Evolutionary conservation across 202 grass and related monocot species (phyloP).

Genomic region (Bolboschoenoplectus hybrid): DNA sequence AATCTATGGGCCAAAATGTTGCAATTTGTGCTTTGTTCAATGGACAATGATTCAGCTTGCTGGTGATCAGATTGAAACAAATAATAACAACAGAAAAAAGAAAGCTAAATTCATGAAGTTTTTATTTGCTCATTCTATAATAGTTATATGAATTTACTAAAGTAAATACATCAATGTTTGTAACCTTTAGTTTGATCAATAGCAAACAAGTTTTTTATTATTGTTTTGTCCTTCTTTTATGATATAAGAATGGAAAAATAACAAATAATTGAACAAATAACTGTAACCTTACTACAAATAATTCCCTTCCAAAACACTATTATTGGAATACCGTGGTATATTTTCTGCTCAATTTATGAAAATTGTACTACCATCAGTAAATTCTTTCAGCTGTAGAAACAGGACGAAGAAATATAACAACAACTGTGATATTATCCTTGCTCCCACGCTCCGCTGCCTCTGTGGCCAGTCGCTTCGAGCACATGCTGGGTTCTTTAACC

Average conservation of each 20-base stretch:
- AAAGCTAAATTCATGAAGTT: not conserved
- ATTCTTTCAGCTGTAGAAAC: slow-evolving; percentile 83
- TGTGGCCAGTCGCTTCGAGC: slow-evolving; percentile 81
- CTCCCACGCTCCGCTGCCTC: slow-evolving; percentile 80
- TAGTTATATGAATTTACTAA: not conserved
- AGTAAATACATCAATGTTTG: not conserved
- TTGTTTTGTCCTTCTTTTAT: not conserved
- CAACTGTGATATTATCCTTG: slow-evolving; percentile 93
- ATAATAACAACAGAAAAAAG: not conserved
- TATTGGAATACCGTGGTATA: not conserved
- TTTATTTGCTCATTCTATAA: not conserved
- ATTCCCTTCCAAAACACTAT: not conserved
- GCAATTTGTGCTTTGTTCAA: not conserved
- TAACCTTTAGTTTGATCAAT: slow-evolving; percentile 12
- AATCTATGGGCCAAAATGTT: not conserved
- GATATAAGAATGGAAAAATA: not conserved
- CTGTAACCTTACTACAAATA: not conserved
- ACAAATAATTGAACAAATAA: slow-evolving; percentile 12
- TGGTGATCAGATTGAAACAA: not conserved
- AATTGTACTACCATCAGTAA: slow-evolving; percentile 47
- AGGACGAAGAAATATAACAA: slow-evolving; percentile 84
- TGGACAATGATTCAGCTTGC: not conserved
- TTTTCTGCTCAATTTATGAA: not conserved
- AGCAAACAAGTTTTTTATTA: not conserved
- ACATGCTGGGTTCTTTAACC: slow-evolving; percentile 90